Evolutionary conservation across 1,139 yeast species (phyloP), one percentile per base, ranked within the genome.

Genomic region (Diutina pseudorugosa): DNA sequence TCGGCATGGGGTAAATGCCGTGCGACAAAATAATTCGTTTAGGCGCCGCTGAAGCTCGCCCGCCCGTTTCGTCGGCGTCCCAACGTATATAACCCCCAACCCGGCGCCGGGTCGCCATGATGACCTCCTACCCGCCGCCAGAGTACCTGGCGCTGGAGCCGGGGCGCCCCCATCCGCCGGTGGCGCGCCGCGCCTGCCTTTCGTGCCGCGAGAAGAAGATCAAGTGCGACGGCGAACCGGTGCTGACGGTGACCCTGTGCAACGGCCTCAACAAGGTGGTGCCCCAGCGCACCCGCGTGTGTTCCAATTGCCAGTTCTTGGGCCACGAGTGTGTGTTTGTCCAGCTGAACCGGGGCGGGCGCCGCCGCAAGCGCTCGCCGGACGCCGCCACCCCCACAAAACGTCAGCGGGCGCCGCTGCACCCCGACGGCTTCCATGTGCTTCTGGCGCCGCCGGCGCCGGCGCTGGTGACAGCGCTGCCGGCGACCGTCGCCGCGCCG

Each of bases 181-280:
- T 80, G 5, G 83, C 85, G 1, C 70, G 80, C 51, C 66, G 82
- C 48, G 85, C 86, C 0, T 81, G 86, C 60, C 66, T 81, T 18
- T 71, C 79, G 16, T 81, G 86, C 57, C 75, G 86, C 30, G 84
- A 79, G 57, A 79, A 79, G 66, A 81, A 81, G 59, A 73, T 80
- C 57, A 80, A 79, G 57, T 81, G 86, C 62, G 84, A 81, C 57
- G 85, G 85, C 7, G 83, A 78, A 57, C 61, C 69, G n/a, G 62
- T 65, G 51, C 52, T 61, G 60, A 49, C 66, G 54, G 52, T 62
- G 53, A 53, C 57, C 1, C 52, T 57, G 27, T 52, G 59, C 48
- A 60, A 60, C 47, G 49, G 49, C 7, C 23, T 25, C 2, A 45
- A 45, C 27, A 45, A 45, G 19, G 21, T 45, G n/a, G 40, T 45